Conservation (phyloP, 257 asterid genomes). For the Leptodermis oblonga region DNA sequence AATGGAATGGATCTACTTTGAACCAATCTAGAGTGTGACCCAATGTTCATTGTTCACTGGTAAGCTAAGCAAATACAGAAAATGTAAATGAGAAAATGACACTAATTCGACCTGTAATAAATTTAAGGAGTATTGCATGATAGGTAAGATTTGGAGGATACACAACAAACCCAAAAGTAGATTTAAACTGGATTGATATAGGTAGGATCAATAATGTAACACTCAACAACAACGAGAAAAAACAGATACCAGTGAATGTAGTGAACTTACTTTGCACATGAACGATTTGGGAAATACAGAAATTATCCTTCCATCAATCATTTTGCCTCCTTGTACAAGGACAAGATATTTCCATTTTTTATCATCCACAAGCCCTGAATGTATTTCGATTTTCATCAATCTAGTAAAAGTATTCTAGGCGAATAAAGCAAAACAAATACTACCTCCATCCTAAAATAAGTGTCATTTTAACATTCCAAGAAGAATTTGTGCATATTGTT, state of each 20-base stretch:
- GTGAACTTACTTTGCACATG: constrained; percentile 1
- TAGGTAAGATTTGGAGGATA: not conserved
- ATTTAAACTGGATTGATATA: not conserved
- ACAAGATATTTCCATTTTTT: not conserved
- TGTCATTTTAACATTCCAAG: too few relatives aligned
- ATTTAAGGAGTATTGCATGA: not conserved
- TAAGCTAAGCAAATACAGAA: not conserved
- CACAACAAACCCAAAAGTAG: not conserved
- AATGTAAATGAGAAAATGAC: not conserved
- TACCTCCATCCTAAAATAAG: too few relatives aligned
- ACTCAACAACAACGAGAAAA: not conserved
- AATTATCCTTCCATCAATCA: not conserved
- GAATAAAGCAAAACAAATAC: not conserved
- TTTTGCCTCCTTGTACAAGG: not conserved
- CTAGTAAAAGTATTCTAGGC: not conserved
- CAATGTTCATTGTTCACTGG: not conserved
- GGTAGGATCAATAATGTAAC: not conserved
- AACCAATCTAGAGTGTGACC: not conserved
- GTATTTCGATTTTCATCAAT: not conserved
- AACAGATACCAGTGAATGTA: not conserved
- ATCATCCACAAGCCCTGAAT: not conserved
- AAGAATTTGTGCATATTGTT: too few relatives aligned
- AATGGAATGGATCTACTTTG: not conserved
- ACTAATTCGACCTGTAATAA: not conserved
- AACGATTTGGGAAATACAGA: not conserved